A percentile compares a stretch with the other conserved stretches of the same genome.
phyloP scores from a whole-genome alignment of 1,284 basidiomycete species.

The Polyporus tsugae region DNA sequence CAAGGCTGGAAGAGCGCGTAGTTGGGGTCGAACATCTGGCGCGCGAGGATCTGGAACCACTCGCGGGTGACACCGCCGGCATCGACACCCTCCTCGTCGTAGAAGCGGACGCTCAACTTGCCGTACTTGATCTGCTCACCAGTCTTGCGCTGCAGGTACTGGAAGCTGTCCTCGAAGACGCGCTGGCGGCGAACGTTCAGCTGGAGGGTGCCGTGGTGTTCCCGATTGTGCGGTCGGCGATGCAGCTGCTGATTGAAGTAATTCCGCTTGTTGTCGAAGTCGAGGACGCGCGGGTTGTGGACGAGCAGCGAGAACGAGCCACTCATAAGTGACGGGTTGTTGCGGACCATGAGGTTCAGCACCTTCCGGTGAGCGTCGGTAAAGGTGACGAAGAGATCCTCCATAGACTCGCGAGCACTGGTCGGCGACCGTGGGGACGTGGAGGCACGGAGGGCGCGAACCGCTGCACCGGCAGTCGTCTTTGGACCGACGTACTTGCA shows the following conservation, averaged over 20 bases:
- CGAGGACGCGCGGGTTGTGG: conserved; percentile 95
- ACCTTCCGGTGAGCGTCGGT: conserved; percentile 96
- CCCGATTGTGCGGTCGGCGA: conserved; percentile 80
- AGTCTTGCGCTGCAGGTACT: conserved; percentile 87
- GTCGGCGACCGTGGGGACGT: conserved; percentile 74
- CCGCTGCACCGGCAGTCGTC: conserved; percentile 48
- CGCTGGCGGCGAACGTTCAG: conserved; percentile 93
- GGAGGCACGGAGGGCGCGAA: conserved; percentile 62
- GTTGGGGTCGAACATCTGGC: conserved; percentile 99
- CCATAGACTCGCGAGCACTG: conserved; percentile 76
- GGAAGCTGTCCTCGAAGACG: conserved; percentile 98
- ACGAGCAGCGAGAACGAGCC: conserved; percentile 97
- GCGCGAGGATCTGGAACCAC: conserved; percentile 98
- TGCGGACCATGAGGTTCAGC: conserved; percentile 97
- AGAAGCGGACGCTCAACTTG: conserved; percentile 96
- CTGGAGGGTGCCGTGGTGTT: conserved; percentile 87
- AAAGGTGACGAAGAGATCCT: conserved; percentile 92
- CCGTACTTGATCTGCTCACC: conserved; percentile 99
- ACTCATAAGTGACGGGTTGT: conserved; percentile 97
- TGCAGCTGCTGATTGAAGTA: conserved; percentile 98
- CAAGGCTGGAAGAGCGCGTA: conserved; percentile 98
- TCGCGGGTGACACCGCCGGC: conserved; percentile 98
- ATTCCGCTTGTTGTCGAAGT: conserved; percentile 99
- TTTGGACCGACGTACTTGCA: conserved; percentile 91
- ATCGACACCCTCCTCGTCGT: conserved; percentile 98